Base-by-base conservation (phyloP, 345 rosid species). In the Salix udensis region DNA sequence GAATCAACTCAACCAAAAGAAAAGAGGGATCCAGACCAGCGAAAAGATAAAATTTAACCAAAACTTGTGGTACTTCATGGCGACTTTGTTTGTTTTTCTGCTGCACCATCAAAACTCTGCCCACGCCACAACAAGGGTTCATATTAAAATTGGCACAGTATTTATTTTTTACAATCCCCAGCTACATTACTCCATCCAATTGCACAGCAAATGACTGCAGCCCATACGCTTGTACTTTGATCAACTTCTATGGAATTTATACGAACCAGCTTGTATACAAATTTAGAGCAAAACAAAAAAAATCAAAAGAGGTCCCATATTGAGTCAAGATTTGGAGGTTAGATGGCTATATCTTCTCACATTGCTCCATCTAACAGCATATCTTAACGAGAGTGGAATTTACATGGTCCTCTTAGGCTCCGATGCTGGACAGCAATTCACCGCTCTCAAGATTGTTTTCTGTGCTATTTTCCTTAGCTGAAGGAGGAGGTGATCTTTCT, bases 381-480 rank as follows among this genome's bases (percentile, higher is more conserved):
- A 71, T 73, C 4, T 30, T 37, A 71, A 10, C 79, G 42, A 39
- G 1, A 8, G 5, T 68, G 72, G 18, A 65, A 24, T 39, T 31
- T 6, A 6, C 10, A 52, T 30, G 26, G 23, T 15, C 71, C 70
- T 70, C 67, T 89, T 79, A 89, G 76, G 84, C 68, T 81, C 86
- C 80, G 69, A 82, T 52, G 74, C 88, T 81, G 13, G 94, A 86
- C 53, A 89, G 44, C 82, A 90, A 74, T 71, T 91, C 89, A 12
- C 80, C 82, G 83, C 83, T 86, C 46, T 88, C 92, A 2, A 74
- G 14, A 64, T 82, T 83, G 69, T 74, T 82, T 15, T 77, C 80
- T 4, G 76, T 26, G 11, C 48, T 83, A 24, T 82, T 77, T 68
- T 79, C 84, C 2, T 18, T 24, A 16, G 82, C 66, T 23, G 86